Conservation (phyloP, 1,284 basidiomycete species). For the Vanrija pseudolonga region DNA sequence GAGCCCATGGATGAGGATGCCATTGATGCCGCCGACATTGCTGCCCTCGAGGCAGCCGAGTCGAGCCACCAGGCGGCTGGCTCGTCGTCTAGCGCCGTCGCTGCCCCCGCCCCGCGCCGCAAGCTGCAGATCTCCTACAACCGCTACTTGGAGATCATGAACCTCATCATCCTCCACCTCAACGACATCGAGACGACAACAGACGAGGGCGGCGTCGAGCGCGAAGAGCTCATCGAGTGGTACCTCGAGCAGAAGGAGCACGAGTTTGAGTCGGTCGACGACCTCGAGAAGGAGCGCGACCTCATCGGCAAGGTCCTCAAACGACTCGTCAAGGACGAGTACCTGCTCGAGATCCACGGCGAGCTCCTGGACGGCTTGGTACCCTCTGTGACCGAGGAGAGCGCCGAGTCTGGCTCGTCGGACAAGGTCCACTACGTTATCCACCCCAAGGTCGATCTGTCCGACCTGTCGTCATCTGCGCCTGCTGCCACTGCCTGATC, state of each 20-base stretch:
- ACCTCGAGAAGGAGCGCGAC: constrained; percentile 88
- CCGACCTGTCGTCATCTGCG: constrained; percentile 45
- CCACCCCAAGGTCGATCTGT: constrained; percentile 48
- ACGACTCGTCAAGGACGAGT: constrained; percentile 89
- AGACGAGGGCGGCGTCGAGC: constrained; percentile 67
- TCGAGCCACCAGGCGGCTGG: constrained; percentile 40
- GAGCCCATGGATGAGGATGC: constrained; percentile 63
- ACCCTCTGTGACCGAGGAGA: constrained; percentile 50
- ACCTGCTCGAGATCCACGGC: constrained; percentile 74
- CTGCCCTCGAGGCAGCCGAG: constrained; percentile 47
- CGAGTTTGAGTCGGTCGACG: constrained; percentile 76
- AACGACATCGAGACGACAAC: constrained; percentile 71
- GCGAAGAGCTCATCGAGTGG: constrained; percentile 91
- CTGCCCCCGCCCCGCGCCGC: constrained; percentile 35
- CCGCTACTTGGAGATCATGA: constrained; percentile 86
- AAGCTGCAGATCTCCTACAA: constrained; percentile 91
- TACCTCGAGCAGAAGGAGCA: constrained; percentile 87
- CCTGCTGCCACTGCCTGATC: constrained; percentile 7
- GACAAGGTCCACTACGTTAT: constrained; percentile 48
- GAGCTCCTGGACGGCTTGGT: constrained; percentile 74
- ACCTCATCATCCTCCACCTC: constrained; percentile 70
- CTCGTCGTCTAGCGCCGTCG: constrained; percentile 7
- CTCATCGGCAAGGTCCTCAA: constrained; percentile 83
- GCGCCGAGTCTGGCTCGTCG: constrained; percentile 17
- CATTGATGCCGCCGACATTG: constrained; percentile 60